These are phyloP conservation scores for Leccinum rimulosum DNA, from an alignment of 768 basidiomycete genomes.

Conservation along the genomic window DNA sequence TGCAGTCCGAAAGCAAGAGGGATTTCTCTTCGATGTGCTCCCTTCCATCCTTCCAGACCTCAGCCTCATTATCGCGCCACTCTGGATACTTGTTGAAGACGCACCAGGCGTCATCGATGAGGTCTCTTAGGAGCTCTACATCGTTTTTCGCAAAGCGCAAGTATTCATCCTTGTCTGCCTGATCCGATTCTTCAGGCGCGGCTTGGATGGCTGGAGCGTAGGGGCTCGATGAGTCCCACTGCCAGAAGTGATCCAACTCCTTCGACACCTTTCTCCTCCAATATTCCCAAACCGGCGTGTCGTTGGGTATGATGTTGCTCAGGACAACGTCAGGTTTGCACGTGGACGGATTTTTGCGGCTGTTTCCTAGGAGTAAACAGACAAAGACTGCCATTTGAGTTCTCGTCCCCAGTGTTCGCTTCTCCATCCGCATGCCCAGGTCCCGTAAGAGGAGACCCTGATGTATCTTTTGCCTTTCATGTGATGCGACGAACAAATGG, in stretches of 20 bases:
- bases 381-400: slow-evolving; percentile 30
- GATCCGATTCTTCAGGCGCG: slow-evolving; percentile 2
- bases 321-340: slow-evolving; percentile 8
- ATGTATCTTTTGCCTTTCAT: slow-evolving; percentile 30
- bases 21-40: slow-evolving; percentile 1
- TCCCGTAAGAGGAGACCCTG: slow-evolving; percentile 13
- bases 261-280: slow-evolving; percentile 26
- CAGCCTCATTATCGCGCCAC: slow-evolving; percentile 9
- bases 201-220: slow-evolving; percentile 16
- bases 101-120: slow-evolving; percentile 25
- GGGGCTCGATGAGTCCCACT: background rate
- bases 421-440: slow-evolving; percentile 13
- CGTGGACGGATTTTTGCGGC: background rate
- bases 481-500: slow-evolving; percentile 29
- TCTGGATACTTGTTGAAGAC: slow-evolving; percentile 15
- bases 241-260: slow-evolving; percentile 17
- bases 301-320: slow-evolving; percentile 24
- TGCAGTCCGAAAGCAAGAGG: background rate
- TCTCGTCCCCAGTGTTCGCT: slow-evolving; percentile 20
- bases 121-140: slow-evolving; percentile 8
- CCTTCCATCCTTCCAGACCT: background rate
- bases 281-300: slow-evolving; percentile 26
- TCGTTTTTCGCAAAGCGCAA: slow-evolving; percentile 8
- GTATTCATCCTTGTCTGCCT: slow-evolving; percentile 10
- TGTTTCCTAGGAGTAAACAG: slow-evolving; percentile 21